A percentile compares a stretch with the other conserved stretches of the same genome.
Evolutionary conservation across 1,284 basidiomycete species (phyloP).

Genomic region (Sanghuangporus baumii): DNA sequence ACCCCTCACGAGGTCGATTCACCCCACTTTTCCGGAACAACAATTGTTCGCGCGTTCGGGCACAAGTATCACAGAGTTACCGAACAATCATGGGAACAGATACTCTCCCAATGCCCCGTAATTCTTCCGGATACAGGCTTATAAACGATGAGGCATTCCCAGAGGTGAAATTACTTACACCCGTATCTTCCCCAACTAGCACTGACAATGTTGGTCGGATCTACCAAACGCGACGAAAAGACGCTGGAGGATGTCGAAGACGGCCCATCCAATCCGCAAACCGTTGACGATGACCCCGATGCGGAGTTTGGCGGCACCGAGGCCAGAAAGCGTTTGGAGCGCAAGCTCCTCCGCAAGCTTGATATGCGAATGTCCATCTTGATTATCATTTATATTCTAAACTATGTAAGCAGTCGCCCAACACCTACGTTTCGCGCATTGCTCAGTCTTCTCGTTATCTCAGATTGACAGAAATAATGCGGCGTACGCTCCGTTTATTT

Average conservation of each 20-base stretch:
- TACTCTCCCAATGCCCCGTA: background rate
- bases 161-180: background rate
- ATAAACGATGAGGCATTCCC: slow-evolving; percentile 3
- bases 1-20: background rate
- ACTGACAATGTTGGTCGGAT: slow-evolving; percentile 7
- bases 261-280: background rate
- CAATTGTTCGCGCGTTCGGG: background rate
- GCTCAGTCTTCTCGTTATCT: background rate
- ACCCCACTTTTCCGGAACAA: background rate
- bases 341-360: slow-evolving; percentile 24
- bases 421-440: background rate
- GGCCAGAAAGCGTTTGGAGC: slow-evolving; percentile 20
- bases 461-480: slow-evolving; percentile 67
- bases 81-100: background rate
- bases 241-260: slow-evolving; percentile 24
- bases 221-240: slow-evolving; percentile 26
- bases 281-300: slow-evolving; percentile 4
- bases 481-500: slow-evolving; percentile 34
- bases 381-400: slow-evolving; percentile 6
- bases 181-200: background rate
- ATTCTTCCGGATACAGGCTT: slow-evolving; percentile 7
- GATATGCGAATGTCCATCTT: slow-evolving; percentile 28
- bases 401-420: slow-evolving; percentile 4
- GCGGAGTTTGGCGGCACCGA: slow-evolving; percentile 23
- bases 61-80: background rate